phyloP scores from a whole-genome alignment of 306 rosid genomes.

The Ochetophila trinervis region DNA sequence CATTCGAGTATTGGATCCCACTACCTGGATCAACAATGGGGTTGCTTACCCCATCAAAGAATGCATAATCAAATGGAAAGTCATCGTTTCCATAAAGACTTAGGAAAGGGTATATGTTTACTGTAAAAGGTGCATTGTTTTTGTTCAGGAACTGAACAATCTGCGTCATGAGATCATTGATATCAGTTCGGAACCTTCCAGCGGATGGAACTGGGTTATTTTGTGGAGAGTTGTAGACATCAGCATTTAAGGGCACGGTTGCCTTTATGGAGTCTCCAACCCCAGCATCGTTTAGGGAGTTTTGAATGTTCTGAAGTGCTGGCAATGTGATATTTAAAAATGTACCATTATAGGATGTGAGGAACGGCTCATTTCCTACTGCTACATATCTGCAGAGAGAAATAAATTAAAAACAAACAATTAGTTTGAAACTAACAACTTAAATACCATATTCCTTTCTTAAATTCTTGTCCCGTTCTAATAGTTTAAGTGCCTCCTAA shows the following conservation, averaged over 20 bases:
- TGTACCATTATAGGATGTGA: conserved; percentile 78
- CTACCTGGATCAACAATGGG: conserved; percentile 54
- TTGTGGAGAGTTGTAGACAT: conserved; percentile 71
- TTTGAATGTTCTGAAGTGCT: conserved; percentile 92
- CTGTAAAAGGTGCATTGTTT: conserved; percentile 80
- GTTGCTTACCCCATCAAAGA: conserved; percentile 70
- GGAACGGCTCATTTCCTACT: conserved; percentile 97
- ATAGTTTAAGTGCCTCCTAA: background rate
- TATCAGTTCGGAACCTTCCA: conserved; percentile 75
- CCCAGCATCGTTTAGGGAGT: conserved; percentile 84
- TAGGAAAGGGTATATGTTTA: conserved; percentile 92
- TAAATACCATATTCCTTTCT: too few species aligned
- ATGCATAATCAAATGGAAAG: conserved; percentile 88
- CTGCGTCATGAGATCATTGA: conserved; percentile 68
- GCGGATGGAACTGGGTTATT: conserved; percentile 68
- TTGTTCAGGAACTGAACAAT: conserved; percentile 67
- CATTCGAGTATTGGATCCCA: conserved; percentile 70
- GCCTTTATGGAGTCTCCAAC: conserved; percentile 72
- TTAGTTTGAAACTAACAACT: too few species aligned
- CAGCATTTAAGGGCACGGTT: conserved; percentile 94
- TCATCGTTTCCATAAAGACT: conserved; percentile 81
- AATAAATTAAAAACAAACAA: background rate
- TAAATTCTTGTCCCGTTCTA: background rate
- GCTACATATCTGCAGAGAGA: conserved; percentile 75
- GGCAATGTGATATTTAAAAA: conserved; percentile 81